Conservation (phyloP, 1,284 basidiomycete species). For the Melampsora medusae region DNA sequence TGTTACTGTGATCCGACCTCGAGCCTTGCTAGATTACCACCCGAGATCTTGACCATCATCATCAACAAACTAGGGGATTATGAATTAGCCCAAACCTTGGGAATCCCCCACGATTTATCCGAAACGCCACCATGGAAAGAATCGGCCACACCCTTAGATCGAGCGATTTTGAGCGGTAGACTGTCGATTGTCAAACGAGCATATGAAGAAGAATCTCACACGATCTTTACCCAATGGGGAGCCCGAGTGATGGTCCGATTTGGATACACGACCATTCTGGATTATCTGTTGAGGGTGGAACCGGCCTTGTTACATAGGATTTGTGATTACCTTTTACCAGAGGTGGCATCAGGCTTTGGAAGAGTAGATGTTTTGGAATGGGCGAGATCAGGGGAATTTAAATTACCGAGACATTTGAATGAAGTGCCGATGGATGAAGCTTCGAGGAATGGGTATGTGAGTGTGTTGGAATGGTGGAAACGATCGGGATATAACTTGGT, state of each 20-base stretch:
- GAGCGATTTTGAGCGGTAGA: conserved; percentile 66
- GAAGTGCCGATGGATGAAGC: conserved; percentile 47
- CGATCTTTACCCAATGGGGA: conserved; percentile 67
- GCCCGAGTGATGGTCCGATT: conserved; percentile 68
- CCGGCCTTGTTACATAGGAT: conserved; percentile 50
- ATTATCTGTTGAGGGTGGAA: conserved; percentile 67
- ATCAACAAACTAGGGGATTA: conserved; percentile 73
- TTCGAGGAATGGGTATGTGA: conserved; percentile 57
- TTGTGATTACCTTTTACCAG: conserved; percentile 49
- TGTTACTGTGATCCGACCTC: conserved; percentile 10
- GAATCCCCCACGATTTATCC: conserved; percentile 66
- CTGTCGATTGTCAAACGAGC: conserved; percentile 61
- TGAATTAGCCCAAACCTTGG: conserved; percentile 72
- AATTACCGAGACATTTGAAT: conserved; percentile 16
- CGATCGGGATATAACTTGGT: conserved; percentile 64
- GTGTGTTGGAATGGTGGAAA: conserved; percentile 79
- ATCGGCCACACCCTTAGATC: conserved; percentile 66
- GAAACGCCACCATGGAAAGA: conserved; percentile 66
- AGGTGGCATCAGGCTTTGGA: conserved; percentile 52
- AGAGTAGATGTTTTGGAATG: conserved; percentile 55
- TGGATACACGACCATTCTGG: conserved; percentile 69
- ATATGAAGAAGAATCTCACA: conserved; percentile 58
- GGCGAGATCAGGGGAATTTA: conserved; percentile 58
- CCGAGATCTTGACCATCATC: conserved; percentile 72
- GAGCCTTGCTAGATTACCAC: conserved; percentile 58